Conservation (phyloP, 2,329 filamentous ascomycete species). For the Phoma sp. region DNA sequence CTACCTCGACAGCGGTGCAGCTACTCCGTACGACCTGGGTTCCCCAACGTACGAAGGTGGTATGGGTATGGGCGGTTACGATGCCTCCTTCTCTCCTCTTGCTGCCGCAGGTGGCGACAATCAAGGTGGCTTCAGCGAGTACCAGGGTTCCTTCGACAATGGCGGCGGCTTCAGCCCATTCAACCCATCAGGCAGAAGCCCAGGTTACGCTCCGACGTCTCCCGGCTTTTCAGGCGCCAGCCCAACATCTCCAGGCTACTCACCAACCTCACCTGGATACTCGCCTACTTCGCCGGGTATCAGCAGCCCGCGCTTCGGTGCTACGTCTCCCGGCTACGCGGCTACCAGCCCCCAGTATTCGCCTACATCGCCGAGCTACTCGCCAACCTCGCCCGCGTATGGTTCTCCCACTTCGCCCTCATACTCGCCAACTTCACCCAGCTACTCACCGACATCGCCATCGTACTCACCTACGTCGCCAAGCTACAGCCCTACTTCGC, state of each 20-base stretch:
- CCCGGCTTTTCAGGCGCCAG: conserved; percentile 52
- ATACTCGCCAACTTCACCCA: conserved; percentile 65
- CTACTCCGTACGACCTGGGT: conserved; percentile 87
- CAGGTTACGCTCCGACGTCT: conserved; percentile 72
- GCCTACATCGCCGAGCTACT: conserved; percentile 67
- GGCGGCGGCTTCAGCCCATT: conserved; percentile 73
- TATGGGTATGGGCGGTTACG: conserved; percentile 67
- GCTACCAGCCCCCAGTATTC: conserved; percentile 58
- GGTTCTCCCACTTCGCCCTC: conserved; percentile 48
- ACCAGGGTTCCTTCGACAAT: conserved; percentile 53
- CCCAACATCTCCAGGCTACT: conserved; percentile 56
- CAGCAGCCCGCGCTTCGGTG: conserved; percentile 63
- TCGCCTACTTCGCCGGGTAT: conserved; percentile 73
- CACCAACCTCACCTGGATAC: conserved; percentile 46
- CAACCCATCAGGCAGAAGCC: conserved; percentile 66
- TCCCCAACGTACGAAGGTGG: conserved; percentile 69
- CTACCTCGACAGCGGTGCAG: conserved; percentile 77
- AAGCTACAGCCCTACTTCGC: conserved; percentile 62
- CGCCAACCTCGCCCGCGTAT: conserved; percentile 63
- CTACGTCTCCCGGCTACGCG: conserved; percentile 61
- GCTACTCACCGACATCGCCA: conserved; percentile 58
- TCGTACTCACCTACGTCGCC: conserved; percentile 65
- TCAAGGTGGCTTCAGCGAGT: conserved; percentile 65
- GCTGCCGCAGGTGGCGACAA: conserved; percentile 69
- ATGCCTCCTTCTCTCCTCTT: conserved; percentile 76